Base-by-base conservation (phyloP, 441 rosid genomes). In the Manihot esculenta region DNA sequence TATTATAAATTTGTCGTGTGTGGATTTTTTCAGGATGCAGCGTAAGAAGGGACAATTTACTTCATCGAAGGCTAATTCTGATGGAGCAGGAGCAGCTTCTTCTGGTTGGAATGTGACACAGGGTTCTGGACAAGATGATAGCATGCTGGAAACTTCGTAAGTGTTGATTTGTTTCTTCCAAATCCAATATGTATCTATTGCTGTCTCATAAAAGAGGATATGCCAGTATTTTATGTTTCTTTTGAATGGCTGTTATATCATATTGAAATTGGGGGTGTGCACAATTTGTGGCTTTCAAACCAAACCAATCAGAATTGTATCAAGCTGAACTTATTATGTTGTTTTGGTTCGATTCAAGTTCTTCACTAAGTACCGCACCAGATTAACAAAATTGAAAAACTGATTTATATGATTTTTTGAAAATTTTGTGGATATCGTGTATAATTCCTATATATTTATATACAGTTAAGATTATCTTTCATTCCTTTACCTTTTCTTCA, bases 11-110 rank as follows among this genome's bases (percentile, higher is more conserved):
- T 64, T 72, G 59, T 85, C 21, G 7, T 68, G 14, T 69, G 23
- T 54, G 44, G 72, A 26, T 59, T n/a, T 53, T 68, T 48, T 69
- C 76, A 93, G 98, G 84, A 93, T 93, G 97, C 87, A 89, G 76
- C 89, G 96, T 26, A 91, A 89, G 74, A 93, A 93, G 77, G 98
- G 97, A 72, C 98, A 93, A 50, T 93, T 93, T 79, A 81, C 93
- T 33, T 93, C 97, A 72, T 71, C 88, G 63, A 91, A 89, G 86
- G 70, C 60, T 48, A 86, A 69, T 84, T 62, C 85, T 62, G 92
- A 93, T 51, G 90, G 90, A 53, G 65, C 74, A 63, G 84, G 77
- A 62, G 79, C 72, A 10, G 78, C 73, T 62, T 70, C 74, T 38
- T 72, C 74, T 64, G 79, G 71, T 76, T 87, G 90, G 73, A 80